phyloP scores from a whole-genome alignment of 352 stramenopile species.

The Phytophthora pini region DNA sequence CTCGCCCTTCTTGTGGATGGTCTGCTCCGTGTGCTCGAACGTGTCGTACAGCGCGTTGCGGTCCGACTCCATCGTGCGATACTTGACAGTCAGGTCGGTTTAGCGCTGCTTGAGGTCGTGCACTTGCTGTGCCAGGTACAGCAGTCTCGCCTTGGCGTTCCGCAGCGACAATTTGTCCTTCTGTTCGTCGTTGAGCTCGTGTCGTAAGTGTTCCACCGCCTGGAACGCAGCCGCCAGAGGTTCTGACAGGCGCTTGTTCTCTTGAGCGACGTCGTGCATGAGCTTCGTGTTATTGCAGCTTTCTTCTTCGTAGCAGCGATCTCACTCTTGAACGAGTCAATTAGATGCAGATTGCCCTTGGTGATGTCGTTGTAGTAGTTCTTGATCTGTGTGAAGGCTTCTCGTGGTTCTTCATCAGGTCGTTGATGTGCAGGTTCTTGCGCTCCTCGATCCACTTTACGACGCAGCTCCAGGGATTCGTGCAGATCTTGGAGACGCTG shows the following conservation, averaged over 20 bases:
- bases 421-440: slow-evolving; percentile 96
- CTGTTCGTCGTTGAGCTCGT: slow-evolving; percentile 91
- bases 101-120: slow-evolving; percentile 69
- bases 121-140: slow-evolving; percentile 78
- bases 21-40: slow-evolving; percentile 91
- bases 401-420: slow-evolving; percentile 95
- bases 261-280: slow-evolving; percentile 93
- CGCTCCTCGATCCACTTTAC: slow-evolving; percentile 94
- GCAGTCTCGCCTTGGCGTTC: slow-evolving; percentile 89
- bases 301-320: slow-evolving; percentile 95
- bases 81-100: slow-evolving; percentile 70
- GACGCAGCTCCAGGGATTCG: slow-evolving; percentile 89
- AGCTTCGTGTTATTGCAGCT: slow-evolving; percentile 90
- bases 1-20: slow-evolving; percentile 91
- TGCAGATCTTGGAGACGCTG: slow-evolving; percentile 71
- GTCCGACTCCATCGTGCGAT: slow-evolving; percentile 82
- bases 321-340: slow-evolving; percentile 93
- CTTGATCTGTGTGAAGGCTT: slow-evolving; percentile 95
- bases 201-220: slow-evolving; percentile 89
- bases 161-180: slow-evolving; percentile 92
- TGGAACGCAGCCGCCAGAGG: slow-evolving; percentile 85
- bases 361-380: slow-evolving; percentile 98
- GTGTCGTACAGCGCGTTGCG: slow-evolving; percentile 91
- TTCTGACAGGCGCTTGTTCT: slow-evolving; percentile 93
- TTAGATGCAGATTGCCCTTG: slow-evolving; percentile 93